Evolutionary conservation across 305 asterid species (phyloP).

Genomic region (Fraxinus floribunda): DNA sequence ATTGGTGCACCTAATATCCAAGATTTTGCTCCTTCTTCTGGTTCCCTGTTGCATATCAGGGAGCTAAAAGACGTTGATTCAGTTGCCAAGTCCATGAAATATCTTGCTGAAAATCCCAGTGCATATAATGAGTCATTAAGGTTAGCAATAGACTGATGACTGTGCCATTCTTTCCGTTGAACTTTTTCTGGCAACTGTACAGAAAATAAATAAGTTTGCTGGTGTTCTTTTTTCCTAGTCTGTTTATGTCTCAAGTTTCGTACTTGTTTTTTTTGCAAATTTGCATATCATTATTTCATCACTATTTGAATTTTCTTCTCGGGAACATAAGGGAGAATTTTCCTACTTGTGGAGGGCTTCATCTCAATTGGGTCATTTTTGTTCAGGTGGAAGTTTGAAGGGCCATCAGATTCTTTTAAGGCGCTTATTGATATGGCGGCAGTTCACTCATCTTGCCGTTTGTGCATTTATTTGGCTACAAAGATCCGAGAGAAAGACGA

Average conservation of each 20-base stretch:
- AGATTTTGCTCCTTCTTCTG: conserved; percentile 81
- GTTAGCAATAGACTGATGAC: conserved; percentile 37
- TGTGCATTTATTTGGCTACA: conserved; percentile 87
- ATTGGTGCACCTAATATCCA: conserved; percentile 93
- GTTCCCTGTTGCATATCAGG: conserved; percentile 73
- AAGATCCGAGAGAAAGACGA: conserved; percentile 63
- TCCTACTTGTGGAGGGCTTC: neutral
- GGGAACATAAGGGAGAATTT: neutral
- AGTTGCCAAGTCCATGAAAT: conserved; percentile 76
- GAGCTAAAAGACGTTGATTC: conserved; percentile 60
- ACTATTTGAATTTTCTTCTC: neutral
- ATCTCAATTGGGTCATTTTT: conserved; percentile 5
- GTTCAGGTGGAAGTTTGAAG: conserved; percentile 87
- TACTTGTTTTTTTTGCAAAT: neutral
- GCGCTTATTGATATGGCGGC: conserved; percentile 97
- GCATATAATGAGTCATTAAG: conserved; percentile 75
- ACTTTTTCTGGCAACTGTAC: neutral
- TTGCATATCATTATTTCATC: neutral
- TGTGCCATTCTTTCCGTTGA: neutral
- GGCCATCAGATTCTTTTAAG: conserved; percentile 89
- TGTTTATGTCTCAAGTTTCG: neutral
- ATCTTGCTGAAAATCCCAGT: conserved; percentile 65
- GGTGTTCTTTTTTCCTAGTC: neutral
- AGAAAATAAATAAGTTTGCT: neutral
- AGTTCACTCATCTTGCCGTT: conserved; percentile 94